Conservation (phyloP, 2,329 filamentous ascomycete species). For the Fusarium sublunatum region DNA sequence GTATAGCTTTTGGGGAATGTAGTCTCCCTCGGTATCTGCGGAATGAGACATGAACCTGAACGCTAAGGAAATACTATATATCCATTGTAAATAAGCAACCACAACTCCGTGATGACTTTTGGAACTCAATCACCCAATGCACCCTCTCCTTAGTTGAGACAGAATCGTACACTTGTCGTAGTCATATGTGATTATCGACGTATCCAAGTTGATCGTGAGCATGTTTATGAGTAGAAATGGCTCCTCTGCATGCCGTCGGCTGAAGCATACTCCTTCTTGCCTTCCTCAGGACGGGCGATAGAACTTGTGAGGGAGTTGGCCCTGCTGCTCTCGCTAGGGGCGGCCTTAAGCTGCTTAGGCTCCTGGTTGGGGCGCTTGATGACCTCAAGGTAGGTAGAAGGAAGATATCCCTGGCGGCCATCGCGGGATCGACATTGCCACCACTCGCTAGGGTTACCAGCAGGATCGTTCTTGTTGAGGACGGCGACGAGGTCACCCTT, state of each 20-base stretch:
- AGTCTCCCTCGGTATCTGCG: slow-evolving; percentile 16
- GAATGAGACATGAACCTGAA: slow-evolving; percentile 33
- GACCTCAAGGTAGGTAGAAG: slow-evolving; percentile 89
- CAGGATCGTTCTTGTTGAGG: slow-evolving; percentile 89
- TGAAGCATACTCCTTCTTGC: slow-evolving; percentile 64
- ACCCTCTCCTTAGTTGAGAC: slow-evolving; percentile 29
- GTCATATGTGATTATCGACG: slow-evolving; percentile 13
- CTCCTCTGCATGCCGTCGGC: slow-evolving; percentile 68
- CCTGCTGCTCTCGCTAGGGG: slow-evolving; percentile 59
- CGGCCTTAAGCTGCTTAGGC: slow-evolving; percentile 64
- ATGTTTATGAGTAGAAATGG: slow-evolving; percentile 65
- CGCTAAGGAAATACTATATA: slow-evolving; percentile 43
- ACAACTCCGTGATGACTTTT: slow-evolving; percentile 45
- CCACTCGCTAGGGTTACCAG: slow-evolving; percentile 94
- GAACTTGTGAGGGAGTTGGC: slow-evolving; percentile 64
- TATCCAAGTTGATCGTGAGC: slow-evolving; percentile 1
- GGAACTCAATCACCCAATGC: slow-evolving; percentile 43
- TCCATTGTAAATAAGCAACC: slow-evolving; percentile 28
- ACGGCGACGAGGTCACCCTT: slow-evolving; percentile 97
- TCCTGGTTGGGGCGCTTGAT: slow-evolving; percentile 64
- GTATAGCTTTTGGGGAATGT: slow-evolving; percentile 18
- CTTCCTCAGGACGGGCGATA: slow-evolving; percentile 52
- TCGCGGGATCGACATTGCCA: slow-evolving; percentile 94
- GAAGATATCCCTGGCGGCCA: slow-evolving; percentile 90
- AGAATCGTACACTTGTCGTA: slow-evolving; percentile 39